Conservation (phyloP, 2,329 filamentous ascomycete species). For the Cercospora beticola region DNA sequence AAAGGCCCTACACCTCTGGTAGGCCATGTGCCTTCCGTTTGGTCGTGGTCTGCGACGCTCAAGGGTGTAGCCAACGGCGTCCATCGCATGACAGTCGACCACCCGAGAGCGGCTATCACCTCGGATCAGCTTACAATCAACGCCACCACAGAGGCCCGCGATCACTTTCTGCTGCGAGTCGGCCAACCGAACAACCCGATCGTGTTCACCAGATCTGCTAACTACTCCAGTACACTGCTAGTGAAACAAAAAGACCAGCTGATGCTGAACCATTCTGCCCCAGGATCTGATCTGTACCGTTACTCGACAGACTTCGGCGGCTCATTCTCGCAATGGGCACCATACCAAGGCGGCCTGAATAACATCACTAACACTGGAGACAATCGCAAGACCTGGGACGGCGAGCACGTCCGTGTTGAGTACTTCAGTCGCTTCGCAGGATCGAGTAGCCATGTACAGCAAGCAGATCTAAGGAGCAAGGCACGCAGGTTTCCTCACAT, state of each 20-base stretch:
- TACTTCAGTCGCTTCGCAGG: constrained; percentile 60
- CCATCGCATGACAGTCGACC: constrained; percentile 56
- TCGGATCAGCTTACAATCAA: constrained; percentile 36
- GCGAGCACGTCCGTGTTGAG: constrained; percentile 60
- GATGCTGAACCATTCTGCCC: constrained; percentile 51
- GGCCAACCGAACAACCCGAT: constrained; percentile 59
- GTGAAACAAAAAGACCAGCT: constrained; percentile 2
- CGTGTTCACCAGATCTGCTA: constrained; percentile 55
- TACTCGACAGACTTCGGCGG: constrained; percentile 62
- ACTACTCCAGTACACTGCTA: constrained; percentile 51
- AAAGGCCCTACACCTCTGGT: constrained; percentile 1
- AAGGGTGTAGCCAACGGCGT: constrained; percentile 59
- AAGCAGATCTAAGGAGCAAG: constrained; percentile 52
- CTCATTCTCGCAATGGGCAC: constrained; percentile 56
- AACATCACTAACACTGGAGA: constrained; percentile 50
- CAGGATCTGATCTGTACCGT: constrained; percentile 60
- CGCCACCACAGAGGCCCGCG: constrained; percentile 49
- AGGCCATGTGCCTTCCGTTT: constrained; percentile 54
- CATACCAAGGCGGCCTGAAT: constrained; percentile 52
- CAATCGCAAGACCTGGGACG: constrained; percentile 56
- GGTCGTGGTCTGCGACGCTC: constrained; percentile 55
- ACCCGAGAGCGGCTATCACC: constrained; percentile 46
- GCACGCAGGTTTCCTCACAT: constrained; percentile 58
- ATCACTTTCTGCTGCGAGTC: constrained; percentile 61
- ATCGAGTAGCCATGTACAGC: constrained; percentile 59